Base-by-base conservation (phyloP, 768 basidiomycete species). In the Podaxis rugospora region DNA sequence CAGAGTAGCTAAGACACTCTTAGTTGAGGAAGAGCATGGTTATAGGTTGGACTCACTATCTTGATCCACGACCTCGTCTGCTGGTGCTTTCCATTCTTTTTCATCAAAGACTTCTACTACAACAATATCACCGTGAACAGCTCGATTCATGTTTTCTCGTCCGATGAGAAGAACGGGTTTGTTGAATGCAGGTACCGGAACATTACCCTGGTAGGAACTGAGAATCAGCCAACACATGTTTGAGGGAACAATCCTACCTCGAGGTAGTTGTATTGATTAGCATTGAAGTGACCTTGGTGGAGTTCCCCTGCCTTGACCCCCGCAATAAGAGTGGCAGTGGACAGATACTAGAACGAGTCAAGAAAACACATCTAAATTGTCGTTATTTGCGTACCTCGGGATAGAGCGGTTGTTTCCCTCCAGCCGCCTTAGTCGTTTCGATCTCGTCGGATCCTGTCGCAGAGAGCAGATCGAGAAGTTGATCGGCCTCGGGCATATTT, bases 191-290 rank as follows among this genome's bases (percentile, higher is more conserved):
- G 87, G 84, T 0, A 90, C 88, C 3, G 84, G 79, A 16, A 97
- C 94, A 51, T 81, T 90, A 5, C 95, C 96, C 90, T 61, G 13
- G 1, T 32, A 28, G 11, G 25, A 11, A 40, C 6, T 61, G 4
- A 39, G 28, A n/a, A 28, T 3, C 32, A 13, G 14, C 13, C 46
- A 36, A 18, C 13, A 44, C 11, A 53, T 27, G 10, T 3, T 9
- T 16, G 16, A 36, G 16, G 13, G 11, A 9, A 23, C 32, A 28
- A 16, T 23, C 59, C 18, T 25, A 55, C 59, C 42, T 98, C 96
- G 13, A 98, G 80, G 67, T 95, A 98, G 71, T 99, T 98, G 74
- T 95, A 99, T 65, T 88, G 88, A 66, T 92, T 97, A 2, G 95
- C 93, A 68, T 91, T 94, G 76, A 96, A 99, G 70, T 95, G 88